Conservation (phyloP, 805 yeast species). For the Pichia insulana region DNA sequence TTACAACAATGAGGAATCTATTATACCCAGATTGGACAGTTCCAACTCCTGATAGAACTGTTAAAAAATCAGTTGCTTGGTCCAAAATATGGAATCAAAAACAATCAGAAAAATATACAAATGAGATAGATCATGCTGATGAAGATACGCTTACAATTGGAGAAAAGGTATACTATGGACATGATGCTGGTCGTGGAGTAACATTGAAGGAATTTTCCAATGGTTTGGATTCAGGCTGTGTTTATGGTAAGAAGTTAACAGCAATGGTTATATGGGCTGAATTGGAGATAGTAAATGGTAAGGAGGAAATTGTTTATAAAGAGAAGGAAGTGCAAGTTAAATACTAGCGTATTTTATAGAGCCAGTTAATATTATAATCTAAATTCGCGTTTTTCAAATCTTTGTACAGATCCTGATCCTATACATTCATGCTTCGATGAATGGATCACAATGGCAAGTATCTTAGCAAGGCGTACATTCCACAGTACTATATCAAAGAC, state of each 20-base stretch:
- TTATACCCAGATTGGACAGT: conserved; percentile 54
- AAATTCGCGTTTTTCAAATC: too few relatives aligned
- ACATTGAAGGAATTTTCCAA: conserved; percentile 53
- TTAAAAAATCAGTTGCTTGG: conserved; percentile 27
- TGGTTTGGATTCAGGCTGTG: conserved; percentile 83
- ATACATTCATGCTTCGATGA: too few relatives aligned
- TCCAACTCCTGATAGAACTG: conserved; percentile 34
- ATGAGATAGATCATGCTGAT: conserved; percentile 5
- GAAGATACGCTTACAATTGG: conserved; percentile 18
- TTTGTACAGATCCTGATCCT: not conserved
- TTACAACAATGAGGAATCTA: conserved; percentile 61
- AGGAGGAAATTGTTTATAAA: conserved; percentile 19
- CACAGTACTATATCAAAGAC: conserved; percentile 3
- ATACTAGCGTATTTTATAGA: conserved; percentile 13
- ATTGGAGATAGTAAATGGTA: conserved; percentile 10
- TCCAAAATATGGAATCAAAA: conserved; percentile 24
- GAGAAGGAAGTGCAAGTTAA: conserved; percentile 23
- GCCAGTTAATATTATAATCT: too few relatives aligned
- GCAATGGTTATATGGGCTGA: conserved; percentile 48
- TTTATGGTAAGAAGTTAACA: conserved; percentile 58
- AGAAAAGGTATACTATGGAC: conserved; percentile 68
- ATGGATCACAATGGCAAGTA: not conserved
- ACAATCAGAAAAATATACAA: conserved; percentile 13
- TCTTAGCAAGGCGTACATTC: not conserved
- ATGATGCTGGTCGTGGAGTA: conserved; percentile 76